Conservation (phyloP, 2,329 filamentous ascomycete genomes). For the Bimuria novae-zelandiae region DNA sequence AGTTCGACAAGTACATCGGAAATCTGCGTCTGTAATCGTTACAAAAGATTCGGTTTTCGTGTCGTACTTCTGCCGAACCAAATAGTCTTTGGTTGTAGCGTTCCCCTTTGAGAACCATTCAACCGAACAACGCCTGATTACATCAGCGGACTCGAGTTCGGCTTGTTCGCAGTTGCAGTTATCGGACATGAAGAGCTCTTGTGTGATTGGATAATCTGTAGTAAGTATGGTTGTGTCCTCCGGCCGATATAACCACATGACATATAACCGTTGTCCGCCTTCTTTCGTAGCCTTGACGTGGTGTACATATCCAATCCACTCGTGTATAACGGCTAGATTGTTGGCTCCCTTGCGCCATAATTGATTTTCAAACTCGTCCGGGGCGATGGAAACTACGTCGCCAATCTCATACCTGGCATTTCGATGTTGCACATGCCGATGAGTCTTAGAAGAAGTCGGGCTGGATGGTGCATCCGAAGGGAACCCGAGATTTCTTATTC, state of each 20-base stretch:
- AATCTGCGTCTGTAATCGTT: constrained; percentile 60
- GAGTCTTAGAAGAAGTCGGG: not conserved
- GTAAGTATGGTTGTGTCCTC: constrained; percentile 71
- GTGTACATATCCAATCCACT: constrained; percentile 75
- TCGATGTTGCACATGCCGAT: constrained; percentile 7
- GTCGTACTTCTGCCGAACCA: constrained; percentile 73
- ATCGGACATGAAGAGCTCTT: constrained; percentile 77
- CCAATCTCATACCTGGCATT: constrained; percentile 41
- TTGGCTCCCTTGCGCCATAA: constrained; percentile 10
- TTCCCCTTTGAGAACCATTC: constrained; percentile 61
- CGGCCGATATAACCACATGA: constrained; percentile 76
- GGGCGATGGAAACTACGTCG: constrained; percentile 55
- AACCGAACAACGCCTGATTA: constrained; percentile 63
- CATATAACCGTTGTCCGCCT: constrained; percentile 57
- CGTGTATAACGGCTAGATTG: constrained; percentile 8
- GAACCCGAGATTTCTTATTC: constrained; percentile 25
- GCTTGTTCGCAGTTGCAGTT: constrained; percentile 70
- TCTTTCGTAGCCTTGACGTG: constrained; percentile 34
- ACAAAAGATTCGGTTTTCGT: constrained; percentile 65
- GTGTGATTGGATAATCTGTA: constrained; percentile 69
- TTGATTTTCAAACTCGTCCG: constrained; percentile 52
- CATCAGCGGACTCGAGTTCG: constrained; percentile 59
- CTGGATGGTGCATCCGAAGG: constrained; percentile 4
- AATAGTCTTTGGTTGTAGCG: constrained; percentile 53
- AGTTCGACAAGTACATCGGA: constrained; percentile 56